Base-by-base conservation (phyloP, 345 rosid genomes). In the Rubroshorea leprosula region DNA sequence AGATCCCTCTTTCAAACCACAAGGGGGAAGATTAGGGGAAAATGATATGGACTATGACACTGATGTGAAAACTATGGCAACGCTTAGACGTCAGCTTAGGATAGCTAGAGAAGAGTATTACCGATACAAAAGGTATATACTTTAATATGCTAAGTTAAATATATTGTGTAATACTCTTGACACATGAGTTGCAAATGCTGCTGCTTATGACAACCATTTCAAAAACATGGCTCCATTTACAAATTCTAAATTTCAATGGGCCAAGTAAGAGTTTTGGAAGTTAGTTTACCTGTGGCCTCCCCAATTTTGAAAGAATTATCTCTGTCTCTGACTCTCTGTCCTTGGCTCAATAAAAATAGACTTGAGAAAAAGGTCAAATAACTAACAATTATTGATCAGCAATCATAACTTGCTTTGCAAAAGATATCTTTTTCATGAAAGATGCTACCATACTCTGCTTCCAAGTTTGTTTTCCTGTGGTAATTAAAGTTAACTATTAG, bases 41-140 rank as follows among this genome's bases (percentile, higher is more conserved):
- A 81, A 81, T 76, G 95, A 86, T 54, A 86, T 86, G 95, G 95
- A 86, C 68, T 86, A 82, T 75, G 88, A 83, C 60, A 80, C 95
- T 35, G 95, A 86, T 76, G 84, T 76, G 71, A 86, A 83, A 70
- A 77, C 90, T 61, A 86, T 86, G 95, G 95, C 90, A 54, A 80
- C 78, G 45, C 83, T 86, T 41, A 77, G 95, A 56, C 86, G 88
- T 55, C 82, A 80, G 65, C 86, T 86, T 49, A 77, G 86, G 60
- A 72, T 80, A 69, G 95, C 95, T 70, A 73, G 90, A 59, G 95
- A 81, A 67, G 73, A 71, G 64, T 86, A 86, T 63, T 86, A 79
- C 48, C 84, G 95, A 25, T 83, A 75, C 57, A 82, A 74, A 74
- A 83, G 95, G 95, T 86, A 74, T 9, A n/a, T 25, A 35, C 22